Base-by-base conservation (phyloP, 495 filamentous ascomycete genomes). In the Tuber aestivum region DNA sequence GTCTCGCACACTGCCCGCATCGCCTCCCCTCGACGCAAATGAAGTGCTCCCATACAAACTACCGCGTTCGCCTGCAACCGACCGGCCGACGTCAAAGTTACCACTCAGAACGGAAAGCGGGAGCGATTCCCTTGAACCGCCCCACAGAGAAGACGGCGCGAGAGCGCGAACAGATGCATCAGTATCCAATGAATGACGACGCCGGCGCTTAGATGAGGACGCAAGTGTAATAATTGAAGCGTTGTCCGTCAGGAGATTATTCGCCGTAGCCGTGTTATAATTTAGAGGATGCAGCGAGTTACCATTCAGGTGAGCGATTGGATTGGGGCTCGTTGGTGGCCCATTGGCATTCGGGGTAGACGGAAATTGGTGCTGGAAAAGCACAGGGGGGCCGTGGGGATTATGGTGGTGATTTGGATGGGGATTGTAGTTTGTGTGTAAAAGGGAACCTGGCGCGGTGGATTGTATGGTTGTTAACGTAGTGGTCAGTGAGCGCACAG, bases 391-490 rank as follows among this genome's bases (percentile, higher is more conserved):
- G 42, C 73, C 72, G 84, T 85, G 74, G 84, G 86, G 77, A 85
- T 87, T 73, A 88, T 87, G 70, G 85, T 87, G 78, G 83, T 87
- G 79, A 74, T 84, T 74, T 85, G 85, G 37, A 85, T 85, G 41
- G 83, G 87, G 72, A 86, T 86, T 89, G 81, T 76, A 85, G 79
- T 83, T 83, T 37, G 83, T 79, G 76, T 84, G 86, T 32, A 81
- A 83, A 61, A 79, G 85, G 69, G 87, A 86, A 71, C 90, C 83
- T 20, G 90, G 87, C 65, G 87, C 87, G 61, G 93, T 93, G 6
- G 95, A 98, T 83, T 99, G 95, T 70, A 98, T 95, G 0, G 95
- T 99, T 0, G 95, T 99, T 71, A 99, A 88, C 6, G 95, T 98
- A 0, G 95, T 99, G 1, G 95, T 94, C 70, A 99, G 87, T 1